Evolutionary conservation across 2,329 filamentous ascomycete species (phyloP), one percentile per base, ranked within the genome.

Genomic region (Pestalotiopsis sp.): DNA sequence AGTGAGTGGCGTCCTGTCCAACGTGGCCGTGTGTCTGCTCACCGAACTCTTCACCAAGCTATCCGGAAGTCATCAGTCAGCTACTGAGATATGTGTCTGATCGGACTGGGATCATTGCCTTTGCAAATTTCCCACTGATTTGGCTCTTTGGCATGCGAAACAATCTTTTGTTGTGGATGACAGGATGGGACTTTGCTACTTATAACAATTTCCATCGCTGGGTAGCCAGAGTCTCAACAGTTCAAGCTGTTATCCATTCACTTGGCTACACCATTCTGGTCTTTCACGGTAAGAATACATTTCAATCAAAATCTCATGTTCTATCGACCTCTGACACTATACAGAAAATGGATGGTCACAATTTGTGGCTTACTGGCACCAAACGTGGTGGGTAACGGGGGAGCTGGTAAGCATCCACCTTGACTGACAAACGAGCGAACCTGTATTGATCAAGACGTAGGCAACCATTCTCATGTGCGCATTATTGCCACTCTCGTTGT

Each of bases 121-220:
- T 90, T 72, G 87, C 87, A 4, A 91, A 91, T 70, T 83, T 92
- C 6, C 88, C 89, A 0, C 73, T 91, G 2, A 79, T 92, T 0
- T 92, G 90, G 89, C 77, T 92, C 0, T 92, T 93, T 71, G 88
- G 87, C 0, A 87, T 88, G 75, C 83, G 91, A 11, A 93, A 93
- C 70, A 92, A 93, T 65, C 74, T 90, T 0, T 83, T 92, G 17
- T 80, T 92, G 67, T 91, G 88, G 88, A 75, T 89, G 0, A 92
- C 91, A 0, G 90, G 90, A 0, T 93, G 91, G 90, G 89, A 87
- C 12, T 92, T 91, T 75, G 84, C 85, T 1, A 89, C 88, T 0
- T 92, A 89, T 73, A 92, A 89, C 72, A 84, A 88, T 56, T 92
- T 92, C 66, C 91, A 93, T 76, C 87, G 91, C 0, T 90, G 89